A percentile compares a stretch with the other conserved stretches of the same genome.
Conservation (phyloP, 768 basidiomycete genomes). For the Rossbeevera mucosa region DNA sequence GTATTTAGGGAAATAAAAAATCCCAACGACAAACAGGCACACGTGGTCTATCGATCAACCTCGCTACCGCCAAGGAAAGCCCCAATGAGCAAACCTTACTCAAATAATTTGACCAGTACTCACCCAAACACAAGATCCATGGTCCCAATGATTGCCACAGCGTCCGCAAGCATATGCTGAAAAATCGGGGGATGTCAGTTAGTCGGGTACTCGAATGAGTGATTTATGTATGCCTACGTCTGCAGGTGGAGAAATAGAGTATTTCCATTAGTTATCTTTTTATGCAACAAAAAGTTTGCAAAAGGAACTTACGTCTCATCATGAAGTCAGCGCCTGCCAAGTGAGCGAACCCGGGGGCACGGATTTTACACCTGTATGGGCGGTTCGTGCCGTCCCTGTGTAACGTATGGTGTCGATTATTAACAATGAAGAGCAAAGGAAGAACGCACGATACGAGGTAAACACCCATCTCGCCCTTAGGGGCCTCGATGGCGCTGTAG, state of each 20-base stretch:
- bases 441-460: slow-evolving; percentile 86
- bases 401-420: background rate
- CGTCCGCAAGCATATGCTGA: slow-evolving; percentile 89
- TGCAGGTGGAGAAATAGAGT: slow-evolving; percentile 22
- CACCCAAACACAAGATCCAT: slow-evolving; percentile 98
- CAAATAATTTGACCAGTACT: slow-evolving; percentile 29
- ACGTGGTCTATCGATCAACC: slow-evolving; percentile 28
- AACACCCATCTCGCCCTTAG: slow-evolving; percentile 98
- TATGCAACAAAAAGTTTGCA: background rate
- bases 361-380: slow-evolving; percentile 95
- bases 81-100: background rate
- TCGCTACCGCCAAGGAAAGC: slow-evolving; percentile 13
- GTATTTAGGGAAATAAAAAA: background rate
- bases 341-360: slow-evolving; percentile 95
- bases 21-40: background rate
- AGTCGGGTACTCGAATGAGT: slow-evolving; percentile 4
- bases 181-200: slow-evolving; percentile 28
- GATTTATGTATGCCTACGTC: slow-evolving; percentile 31
- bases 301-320: slow-evolving; percentile 74
- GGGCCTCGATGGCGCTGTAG: slow-evolving; percentile 95
- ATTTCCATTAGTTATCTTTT: background rate
- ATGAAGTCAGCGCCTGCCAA: slow-evolving; percentile 96
- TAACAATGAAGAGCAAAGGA: background rate
- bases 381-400: slow-evolving; percentile 87
- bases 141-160: slow-evolving; percentile 95